Evolutionary conservation across 2,329 filamentous ascomycete species (phyloP).

Genomic region (Neofusicoccum cordaticola): DNA sequence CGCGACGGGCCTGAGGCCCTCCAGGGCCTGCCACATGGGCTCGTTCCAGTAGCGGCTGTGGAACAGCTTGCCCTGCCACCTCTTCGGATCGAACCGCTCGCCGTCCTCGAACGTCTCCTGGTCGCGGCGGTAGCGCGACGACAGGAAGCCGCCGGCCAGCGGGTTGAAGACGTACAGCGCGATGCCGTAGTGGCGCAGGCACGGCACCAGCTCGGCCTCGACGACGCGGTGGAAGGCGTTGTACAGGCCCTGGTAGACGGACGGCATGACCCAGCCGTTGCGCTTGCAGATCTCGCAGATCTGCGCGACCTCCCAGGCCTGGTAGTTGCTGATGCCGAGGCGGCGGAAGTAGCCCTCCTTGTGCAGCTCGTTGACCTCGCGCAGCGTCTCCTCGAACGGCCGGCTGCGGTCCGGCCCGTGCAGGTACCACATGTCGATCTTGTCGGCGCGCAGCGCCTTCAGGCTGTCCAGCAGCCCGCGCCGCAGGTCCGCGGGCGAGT

Average conservation of each 20-base stretch:
- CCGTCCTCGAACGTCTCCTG: conserved; percentile 35
- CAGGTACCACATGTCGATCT: conserved; percentile 51
- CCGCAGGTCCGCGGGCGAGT: conserved; percentile 29
- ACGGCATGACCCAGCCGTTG: conserved; percentile 43
- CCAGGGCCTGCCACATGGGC: conserved; percentile 44
- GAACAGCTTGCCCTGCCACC: conserved; percentile 38
- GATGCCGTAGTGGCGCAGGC: conserved; percentile 43
- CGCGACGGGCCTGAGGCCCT: conserved; percentile 35
- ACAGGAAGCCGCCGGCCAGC: conserved; percentile 39
- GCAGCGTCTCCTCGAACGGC: conserved; percentile 47
- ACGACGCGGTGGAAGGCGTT: conserved; percentile 44
- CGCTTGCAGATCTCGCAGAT: conserved; percentile 45
- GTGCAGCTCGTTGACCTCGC: conserved; percentile 46
- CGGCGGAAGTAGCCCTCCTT: conserved; percentile 45
- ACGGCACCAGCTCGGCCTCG: conserved; percentile 45
- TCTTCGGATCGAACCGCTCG: conserved; percentile 40
- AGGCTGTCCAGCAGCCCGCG: conserved; percentile 37
- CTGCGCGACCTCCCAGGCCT: conserved; percentile 47
- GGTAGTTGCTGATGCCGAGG: conserved; percentile 48
- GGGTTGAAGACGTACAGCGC: conserved; percentile 44
- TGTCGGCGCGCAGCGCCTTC: conserved; percentile 37
- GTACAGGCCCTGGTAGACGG: conserved; percentile 49
- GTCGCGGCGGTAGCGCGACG: conserved; percentile 39
- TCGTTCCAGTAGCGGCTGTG: conserved; percentile 43
- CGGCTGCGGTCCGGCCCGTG: conserved; percentile 50